Evolutionary conservation across 148 eudicot species (phyloP), one percentile per base, ranked within the genome.

Genomic region (Pharnaceum exiguum): DNA sequence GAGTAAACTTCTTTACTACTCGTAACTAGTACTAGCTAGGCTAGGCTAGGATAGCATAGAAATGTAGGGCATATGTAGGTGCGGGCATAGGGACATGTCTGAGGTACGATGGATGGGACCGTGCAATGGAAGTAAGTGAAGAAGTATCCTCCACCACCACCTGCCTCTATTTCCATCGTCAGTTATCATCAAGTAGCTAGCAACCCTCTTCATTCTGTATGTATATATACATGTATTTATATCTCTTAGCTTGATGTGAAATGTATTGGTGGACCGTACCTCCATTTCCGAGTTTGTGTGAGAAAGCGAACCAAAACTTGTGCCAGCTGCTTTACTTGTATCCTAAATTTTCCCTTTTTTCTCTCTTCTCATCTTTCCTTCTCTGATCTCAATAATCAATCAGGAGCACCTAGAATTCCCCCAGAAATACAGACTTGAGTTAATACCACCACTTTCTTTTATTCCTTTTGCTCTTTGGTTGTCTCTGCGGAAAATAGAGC

Each of bases 81-180:
- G 63, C 47, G 68, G 68, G 53, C 63, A 70, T 62, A 70, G 74
- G 74, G 74, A 62, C 68, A 64, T 70, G 74, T 63, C 63, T 70
- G 38, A 48, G 63, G 74, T 70, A 70, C 74, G 46, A 11, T 48
- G 22, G 74, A 70, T 63, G 58, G 16, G 74, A 70, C 68, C 63
- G 38, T 62, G 68, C 73, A 29, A 62, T 62, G 50, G 13, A 62
- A 49, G 63, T 22, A 32, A 58, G 51, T 59, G 33, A 50, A 51
- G 29, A 23, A 37, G 9, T 7, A 28, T 50, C 28, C 19, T 4
- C 18, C 3, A 0, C 2, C 46, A 42, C 10, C 47, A 18, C 47
- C 47, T 40, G 18, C 46, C 18, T 16, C 21, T 40, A 5, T 22
- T 0, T 5, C 0, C 1, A 0, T 22, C 18, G 19, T 15, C 21